Evolutionary conservation across 495 filamentous ascomycete species (phyloP).

Genomic region (Aspergillus ostianus): DNA sequence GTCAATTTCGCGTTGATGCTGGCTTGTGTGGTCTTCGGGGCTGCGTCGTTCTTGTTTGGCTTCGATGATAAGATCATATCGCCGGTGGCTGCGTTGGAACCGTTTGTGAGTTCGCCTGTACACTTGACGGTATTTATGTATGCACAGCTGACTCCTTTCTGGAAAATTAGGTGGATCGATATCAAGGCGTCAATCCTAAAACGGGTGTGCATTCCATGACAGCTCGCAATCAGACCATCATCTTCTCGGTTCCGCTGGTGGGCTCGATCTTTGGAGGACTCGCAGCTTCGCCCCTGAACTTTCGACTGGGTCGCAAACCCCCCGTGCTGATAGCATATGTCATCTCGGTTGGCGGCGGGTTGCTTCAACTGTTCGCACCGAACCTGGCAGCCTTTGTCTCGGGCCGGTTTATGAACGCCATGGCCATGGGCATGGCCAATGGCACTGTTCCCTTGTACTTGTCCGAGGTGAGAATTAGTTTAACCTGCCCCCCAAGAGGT

Average conservation of each 20-base stretch:
- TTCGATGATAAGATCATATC: constrained; percentile 45
- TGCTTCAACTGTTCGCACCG: constrained; percentile 39
- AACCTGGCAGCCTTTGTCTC: constrained; percentile 35
- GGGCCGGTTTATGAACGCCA: constrained; percentile 32
- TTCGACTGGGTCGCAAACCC: constrained; percentile 36
- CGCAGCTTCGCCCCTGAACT: constrained; percentile 34
- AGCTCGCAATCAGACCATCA: constrained; percentile 37
- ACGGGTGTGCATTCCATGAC: constrained; percentile 28
- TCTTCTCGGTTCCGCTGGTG: constrained; percentile 38
- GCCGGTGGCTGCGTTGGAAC: constrained; percentile 32
- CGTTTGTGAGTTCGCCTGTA: constrained; percentile 29
- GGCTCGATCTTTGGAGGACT: constrained; percentile 35
- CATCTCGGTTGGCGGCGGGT: constrained; percentile 33
- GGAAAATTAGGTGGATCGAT: constrained; percentile 28
- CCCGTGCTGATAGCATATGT: constrained; percentile 33
- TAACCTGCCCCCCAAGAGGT: neutral
- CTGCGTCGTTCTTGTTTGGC: constrained; percentile 39
- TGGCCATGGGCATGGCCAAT: constrained; percentile 35
- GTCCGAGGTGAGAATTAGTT: constrained; percentile 26
- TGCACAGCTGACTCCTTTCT: no score
- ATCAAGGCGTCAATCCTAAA: constrained; percentile 31
- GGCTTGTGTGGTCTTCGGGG: constrained; percentile 33
- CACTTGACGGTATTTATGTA: neutral
- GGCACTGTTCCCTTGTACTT: constrained; percentile 40
- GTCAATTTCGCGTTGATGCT: constrained; percentile 32